These are phyloP conservation scores for Fusarium veterinarium DNA, from an alignment of 2,329 filamentous ascomycete species.

Conservation along the genomic window DNA sequence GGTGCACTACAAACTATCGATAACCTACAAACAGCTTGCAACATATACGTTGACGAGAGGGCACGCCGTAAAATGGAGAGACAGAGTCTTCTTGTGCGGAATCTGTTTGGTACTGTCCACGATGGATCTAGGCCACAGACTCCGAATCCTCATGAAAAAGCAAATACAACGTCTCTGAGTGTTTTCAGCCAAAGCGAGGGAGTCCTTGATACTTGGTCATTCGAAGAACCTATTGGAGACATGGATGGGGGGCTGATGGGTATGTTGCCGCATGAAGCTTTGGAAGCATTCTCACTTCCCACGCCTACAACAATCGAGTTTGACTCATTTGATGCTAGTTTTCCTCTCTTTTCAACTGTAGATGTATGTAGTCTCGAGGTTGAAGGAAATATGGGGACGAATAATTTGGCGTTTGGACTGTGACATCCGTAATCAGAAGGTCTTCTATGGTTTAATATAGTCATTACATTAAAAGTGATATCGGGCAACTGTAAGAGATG, in stretches of 20 bases:
- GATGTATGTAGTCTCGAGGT: not conserved
- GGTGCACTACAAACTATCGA: not conserved
- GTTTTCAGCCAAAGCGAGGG: not conserved
- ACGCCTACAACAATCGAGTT: not conserved
- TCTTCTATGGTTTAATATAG: not conserved
- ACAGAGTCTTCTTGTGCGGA: not conserved
- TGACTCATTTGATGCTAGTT: not conserved
- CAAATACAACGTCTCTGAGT: rapidly evolving
- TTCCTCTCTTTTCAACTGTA: not conserved
- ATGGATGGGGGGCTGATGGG: not conserved
- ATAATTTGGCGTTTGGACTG: not conserved
- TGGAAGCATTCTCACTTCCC: not conserved
- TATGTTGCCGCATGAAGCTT: not conserved
- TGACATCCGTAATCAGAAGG: not conserved
- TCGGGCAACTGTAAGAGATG: not conserved
- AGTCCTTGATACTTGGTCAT: not conserved
- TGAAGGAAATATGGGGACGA: not conserved
- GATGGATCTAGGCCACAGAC: not conserved
- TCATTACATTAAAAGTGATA: not conserved
- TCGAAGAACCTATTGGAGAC: not conserved
- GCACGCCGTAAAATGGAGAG: not conserved
- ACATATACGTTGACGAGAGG: not conserved
- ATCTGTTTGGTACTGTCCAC: not conserved
- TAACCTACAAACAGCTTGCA: not conserved
- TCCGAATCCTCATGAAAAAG: not conserved